Percentiles rank a stretch among this genome's conserved stretches.
Evolutionary conservation across 2,329 filamentous ascomycete species (phyloP).

Genomic region (Scedosporium dehoogii): DNA sequence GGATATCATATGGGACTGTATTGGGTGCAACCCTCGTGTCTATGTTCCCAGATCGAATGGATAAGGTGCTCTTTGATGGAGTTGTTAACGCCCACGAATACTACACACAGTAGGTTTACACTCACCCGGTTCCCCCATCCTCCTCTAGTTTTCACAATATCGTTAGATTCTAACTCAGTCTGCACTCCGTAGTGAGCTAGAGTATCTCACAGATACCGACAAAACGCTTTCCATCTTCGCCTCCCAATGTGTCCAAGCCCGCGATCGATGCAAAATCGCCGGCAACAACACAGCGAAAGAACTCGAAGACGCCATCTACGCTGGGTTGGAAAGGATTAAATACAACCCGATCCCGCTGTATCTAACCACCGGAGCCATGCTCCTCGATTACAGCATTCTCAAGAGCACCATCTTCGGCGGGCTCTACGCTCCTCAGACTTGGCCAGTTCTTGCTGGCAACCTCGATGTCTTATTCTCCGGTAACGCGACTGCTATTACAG

Average conservation of each 20-base stretch:
- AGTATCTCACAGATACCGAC: conserved; percentile 17
- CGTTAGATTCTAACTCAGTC: too few relatives aligned
- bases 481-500: neutral
- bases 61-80: conserved; percentile 22
- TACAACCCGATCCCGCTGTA: conserved; percentile 12
- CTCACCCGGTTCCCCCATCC: too few relatives aligned
- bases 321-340: conserved; percentile 15
- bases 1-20: conserved; percentile 27
- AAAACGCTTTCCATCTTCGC: conserved; percentile 17
- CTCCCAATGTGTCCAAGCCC: conserved; percentile 13
- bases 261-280: conserved; percentile 15
- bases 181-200: conserved; percentile 12
- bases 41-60: conserved; percentile 28
- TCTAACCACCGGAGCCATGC: neutral
- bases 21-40: conserved; percentile 26
- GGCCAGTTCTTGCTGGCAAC: neutral
- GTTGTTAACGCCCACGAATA: conserved; percentile 22
- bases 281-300: conserved; percentile 10
- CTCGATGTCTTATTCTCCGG: neutral
- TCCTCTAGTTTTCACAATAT: neutral
- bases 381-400: conserved; percentile 14
- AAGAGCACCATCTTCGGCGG: conserved; percentile 6
- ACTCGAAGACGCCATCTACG: conserved; percentile 15
- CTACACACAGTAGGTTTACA: conserved; percentile 15
- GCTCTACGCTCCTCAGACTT: conserved; percentile 4